Conservation (phyloP, 148 eudicot genomes). For the Heliosperma pusillum region DNA sequence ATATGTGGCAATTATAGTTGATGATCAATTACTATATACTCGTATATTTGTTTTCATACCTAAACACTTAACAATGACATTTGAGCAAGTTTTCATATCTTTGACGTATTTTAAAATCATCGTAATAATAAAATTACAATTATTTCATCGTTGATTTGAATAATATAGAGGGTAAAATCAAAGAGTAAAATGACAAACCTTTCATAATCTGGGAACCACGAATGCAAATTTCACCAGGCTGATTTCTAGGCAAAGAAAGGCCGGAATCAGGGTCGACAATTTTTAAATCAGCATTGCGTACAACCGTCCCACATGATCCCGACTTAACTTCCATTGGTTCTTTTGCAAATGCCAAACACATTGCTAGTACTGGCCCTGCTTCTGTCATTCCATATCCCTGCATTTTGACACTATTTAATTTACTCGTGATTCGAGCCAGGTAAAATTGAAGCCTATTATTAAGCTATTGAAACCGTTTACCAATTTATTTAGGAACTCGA, state of each 20-base stretch:
- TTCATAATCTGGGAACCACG: constrained; percentile 88
- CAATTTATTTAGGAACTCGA: too few relatives aligned
- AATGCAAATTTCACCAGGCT: constrained; percentile 86
- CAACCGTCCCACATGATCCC: constrained; percentile 85
- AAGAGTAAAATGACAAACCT: constrained; percentile 29
- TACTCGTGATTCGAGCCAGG: background rate
- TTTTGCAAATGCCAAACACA: constrained; percentile 77
- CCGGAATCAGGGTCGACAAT: constrained; percentile 82
- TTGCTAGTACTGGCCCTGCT: constrained; percentile 86
- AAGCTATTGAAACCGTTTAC: too few relatives aligned
- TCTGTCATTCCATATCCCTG: constrained; percentile 99
- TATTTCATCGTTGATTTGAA: too few relatives aligned
- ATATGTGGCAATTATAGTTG: too few relatives aligned
- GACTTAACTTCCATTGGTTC: constrained; percentile 70
- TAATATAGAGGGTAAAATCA: background rate
- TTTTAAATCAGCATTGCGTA: constrained; percentile 78
- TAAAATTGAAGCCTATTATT: too few relatives aligned
- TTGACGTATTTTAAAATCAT: too few relatives aligned
- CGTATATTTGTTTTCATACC: too few relatives aligned
- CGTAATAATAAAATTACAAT: too few relatives aligned
- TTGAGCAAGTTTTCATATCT: too few relatives aligned
- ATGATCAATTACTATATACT: too few relatives aligned
- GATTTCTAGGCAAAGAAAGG: constrained; percentile 47
- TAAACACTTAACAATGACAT: too few relatives aligned
- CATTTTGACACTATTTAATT: background rate